These are phyloP conservation scores for Drechslerella coelobrocha DNA, from an alignment of 2,329 filamentous ascomycete species.

Conservation along the genomic window DNA sequence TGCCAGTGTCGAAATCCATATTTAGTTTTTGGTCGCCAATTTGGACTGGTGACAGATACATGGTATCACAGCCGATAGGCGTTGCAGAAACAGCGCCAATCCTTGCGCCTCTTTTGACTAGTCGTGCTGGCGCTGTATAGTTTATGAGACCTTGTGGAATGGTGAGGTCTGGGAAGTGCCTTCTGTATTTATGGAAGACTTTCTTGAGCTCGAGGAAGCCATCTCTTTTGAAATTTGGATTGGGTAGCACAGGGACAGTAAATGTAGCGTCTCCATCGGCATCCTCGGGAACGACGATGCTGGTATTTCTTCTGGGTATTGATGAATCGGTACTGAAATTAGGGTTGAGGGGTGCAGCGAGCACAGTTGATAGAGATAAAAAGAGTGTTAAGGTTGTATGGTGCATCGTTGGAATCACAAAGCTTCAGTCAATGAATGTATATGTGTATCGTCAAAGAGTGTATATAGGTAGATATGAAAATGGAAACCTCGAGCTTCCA, in stretches of 20 bases:
- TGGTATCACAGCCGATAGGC: slow-evolving; percentile 70
- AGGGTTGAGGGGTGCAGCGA: slow-evolving; percentile 4
- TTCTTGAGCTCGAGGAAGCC: slow-evolving; percentile 42
- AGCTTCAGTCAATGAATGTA: slow-evolving; percentile 5
- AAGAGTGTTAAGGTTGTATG: slow-evolving; percentile 20
- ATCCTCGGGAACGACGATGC: neutral
- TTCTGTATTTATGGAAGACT: slow-evolving; percentile 32
- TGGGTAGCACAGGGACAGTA: slow-evolving; percentile 23
- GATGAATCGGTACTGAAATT: neutral
- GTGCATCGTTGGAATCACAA: slow-evolving; percentile 20
- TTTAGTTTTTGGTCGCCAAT: slow-evolving; percentile 73
- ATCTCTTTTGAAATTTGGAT: slow-evolving; percentile 34
- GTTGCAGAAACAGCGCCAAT: slow-evolving; percentile 57
- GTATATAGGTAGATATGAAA: neutral
- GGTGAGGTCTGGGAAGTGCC: slow-evolving; percentile 27
- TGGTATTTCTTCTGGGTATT: neutral
- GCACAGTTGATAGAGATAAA: slow-evolving; percentile 14
- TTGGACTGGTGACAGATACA: slow-evolving; percentile 73
- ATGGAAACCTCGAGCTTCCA: neutral
- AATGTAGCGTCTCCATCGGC: slow-evolving; percentile 9
- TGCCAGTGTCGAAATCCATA: slow-evolving; percentile 78
- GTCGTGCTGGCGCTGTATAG: slow-evolving; percentile 27
- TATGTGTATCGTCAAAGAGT: neutral
- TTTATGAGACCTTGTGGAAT: slow-evolving; percentile 36
- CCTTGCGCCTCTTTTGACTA: slow-evolving; percentile 11